phyloP scores from a whole-genome alignment of 768 basidiomycete species.

The Tulasnella sp. region DNA sequence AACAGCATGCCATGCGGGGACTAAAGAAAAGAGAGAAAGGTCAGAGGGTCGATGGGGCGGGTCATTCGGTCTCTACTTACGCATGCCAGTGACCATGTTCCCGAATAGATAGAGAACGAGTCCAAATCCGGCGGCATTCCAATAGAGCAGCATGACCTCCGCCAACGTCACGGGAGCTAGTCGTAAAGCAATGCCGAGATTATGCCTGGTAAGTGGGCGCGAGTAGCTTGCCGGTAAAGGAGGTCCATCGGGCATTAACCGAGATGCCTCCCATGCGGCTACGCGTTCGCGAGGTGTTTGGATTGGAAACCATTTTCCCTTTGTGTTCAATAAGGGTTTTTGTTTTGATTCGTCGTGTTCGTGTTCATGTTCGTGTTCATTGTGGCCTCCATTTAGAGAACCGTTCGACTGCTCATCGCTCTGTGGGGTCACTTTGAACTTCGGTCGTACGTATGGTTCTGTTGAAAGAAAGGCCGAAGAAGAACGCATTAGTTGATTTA shows the following conservation, averaged over 20 bases:
- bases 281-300: conserved; percentile 5
- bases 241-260: conserved; percentile 1
- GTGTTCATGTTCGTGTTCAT: not conserved
- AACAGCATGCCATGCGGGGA: conserved; percentile 24
- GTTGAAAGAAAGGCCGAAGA: not conserved
- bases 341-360: conserved; percentile 12
- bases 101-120: conserved; percentile 16
- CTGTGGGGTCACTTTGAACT: not conserved
- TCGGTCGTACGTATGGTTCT: conserved; percentile 5
- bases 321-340: not conserved
- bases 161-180: conserved; percentile 11
- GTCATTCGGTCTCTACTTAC: not conserved
- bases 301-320: not conserved
- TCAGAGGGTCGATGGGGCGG: not conserved
- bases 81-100: not conserved
- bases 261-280: conserved; percentile 15
- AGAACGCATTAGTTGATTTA: not conserved
- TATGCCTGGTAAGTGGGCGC: not conserved
- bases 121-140: conserved; percentile 8
- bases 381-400: not conserved
- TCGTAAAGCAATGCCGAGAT: not conserved
- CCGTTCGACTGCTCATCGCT: not conserved
- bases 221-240: conserved; percentile 10
- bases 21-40: not conserved
- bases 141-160: conserved; percentile 9